Base-by-base conservation (phyloP, 2,329 filamentous ascomycete species). In the Colletotrichum sp. region DNA sequence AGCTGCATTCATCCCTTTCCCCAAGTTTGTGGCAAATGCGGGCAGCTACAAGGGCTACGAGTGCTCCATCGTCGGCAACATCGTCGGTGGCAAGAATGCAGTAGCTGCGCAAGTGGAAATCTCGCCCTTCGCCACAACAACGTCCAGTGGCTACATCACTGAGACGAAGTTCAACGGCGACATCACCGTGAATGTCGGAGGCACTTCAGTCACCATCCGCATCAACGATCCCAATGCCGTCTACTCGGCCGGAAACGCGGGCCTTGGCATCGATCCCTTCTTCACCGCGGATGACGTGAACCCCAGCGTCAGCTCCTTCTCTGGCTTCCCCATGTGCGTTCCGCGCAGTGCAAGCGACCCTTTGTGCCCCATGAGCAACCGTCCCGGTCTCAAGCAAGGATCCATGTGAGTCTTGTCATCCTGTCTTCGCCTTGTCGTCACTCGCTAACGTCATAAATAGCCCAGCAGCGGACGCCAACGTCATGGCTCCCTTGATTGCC, bases 281-380 rank as follows among this genome's bases (percentile, higher is more conserved):
- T 89, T 88, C 80, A 86, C 87, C 0, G 86, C 86, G 2, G 88
- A 89, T 75, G 87, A 88, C 66, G 82, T 85, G 71, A 89, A 85
- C 77, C 88, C 88, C 1, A 87, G 85, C 66, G 83, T 89, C 69
- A 84, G 82, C 6, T 84, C 87, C 7, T 89, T 88, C 79, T 86
- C 85, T 7, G 88, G 88, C 1, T 89, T 89, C 68, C 88, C 88
- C 4, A 89, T 89, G 87, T 90, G 88, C 71, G 85, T 89, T n/a
- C 87, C 87, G 1, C 83, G 88, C 21, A 85, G 83, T 21, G 74
- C 80, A 16, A 80, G 79, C 39, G 83, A 86, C 57, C 66, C 79
- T 1, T 80, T 82, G 18, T 88, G 86, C 75, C 84, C 84, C 9
- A 60, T 75, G 13, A 82, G 82, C 15, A 87, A 87, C 72, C 82